phyloP scores from a whole-genome alignment of 2,329 filamentous ascomycete genomes.

The Penicillium sp. region DNA sequence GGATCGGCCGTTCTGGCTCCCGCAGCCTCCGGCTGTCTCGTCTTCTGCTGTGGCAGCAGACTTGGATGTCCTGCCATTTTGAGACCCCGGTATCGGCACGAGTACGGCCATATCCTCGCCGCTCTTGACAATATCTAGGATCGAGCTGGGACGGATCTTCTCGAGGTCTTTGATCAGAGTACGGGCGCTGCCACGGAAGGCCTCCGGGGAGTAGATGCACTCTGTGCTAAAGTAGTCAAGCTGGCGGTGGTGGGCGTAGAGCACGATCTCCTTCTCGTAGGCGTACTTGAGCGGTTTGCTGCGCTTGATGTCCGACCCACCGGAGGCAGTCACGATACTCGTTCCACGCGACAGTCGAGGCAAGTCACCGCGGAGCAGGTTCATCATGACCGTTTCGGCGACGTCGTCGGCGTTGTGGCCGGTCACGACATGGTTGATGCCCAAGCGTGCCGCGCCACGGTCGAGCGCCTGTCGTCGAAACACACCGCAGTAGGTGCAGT shows the following conservation, averaged over 20 bases:
- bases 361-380: slow-evolving; percentile 83
- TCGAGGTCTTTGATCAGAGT: slow-evolving; percentile 94
- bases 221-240: slow-evolving; percentile 98
- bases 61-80: slow-evolving; percentile 24
- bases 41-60: slow-evolving; percentile 45
- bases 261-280: slow-evolving; percentile 97
- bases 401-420: slow-evolving; percentile 98
- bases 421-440: slow-evolving; percentile 90
- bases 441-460: slow-evolving; percentile 80
- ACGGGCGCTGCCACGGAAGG: slow-evolving; percentile 87
- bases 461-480: slow-evolving; percentile 93
- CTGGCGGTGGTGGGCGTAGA: slow-evolving; percentile 95
- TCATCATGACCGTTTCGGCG: slow-evolving; percentile 97
- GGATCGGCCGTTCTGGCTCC: slow-evolving; percentile 63
- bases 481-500: slow-evolving; percentile 98
- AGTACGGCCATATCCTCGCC: slow-evolving; percentile 93
- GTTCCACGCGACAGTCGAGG: slow-evolving; percentile 84
- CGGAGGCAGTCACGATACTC: slow-evolving; percentile 77
- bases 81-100: slow-evolving; percentile 61
- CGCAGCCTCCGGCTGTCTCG: slow-evolving; percentile 66
- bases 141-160: slow-evolving; percentile 86
- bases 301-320: slow-evolving; percentile 82
- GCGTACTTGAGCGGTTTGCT: slow-evolving; percentile 98
- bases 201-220: slow-evolving; percentile 97
- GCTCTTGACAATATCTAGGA: slow-evolving; percentile 88